Evolutionary conservation across 2,329 filamentous ascomycete species (phyloP), one percentile per base, ranked within the genome.

Genomic region (Microdochium trichocladiopsis): DNA sequence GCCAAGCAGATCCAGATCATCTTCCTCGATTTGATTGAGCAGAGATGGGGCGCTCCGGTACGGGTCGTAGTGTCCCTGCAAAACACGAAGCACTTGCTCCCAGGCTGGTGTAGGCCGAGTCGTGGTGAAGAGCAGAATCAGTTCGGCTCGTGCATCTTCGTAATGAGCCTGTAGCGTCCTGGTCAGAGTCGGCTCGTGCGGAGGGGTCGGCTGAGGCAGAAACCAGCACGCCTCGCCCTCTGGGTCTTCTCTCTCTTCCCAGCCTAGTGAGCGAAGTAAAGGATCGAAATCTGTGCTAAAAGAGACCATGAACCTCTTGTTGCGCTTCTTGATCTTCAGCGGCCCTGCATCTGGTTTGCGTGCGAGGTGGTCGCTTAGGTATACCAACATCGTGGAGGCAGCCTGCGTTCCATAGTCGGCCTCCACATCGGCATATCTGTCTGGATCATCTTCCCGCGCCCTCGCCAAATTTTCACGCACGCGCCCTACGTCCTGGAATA

Each of bases 221-320:
- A 57, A 61, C 67, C 64, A 69, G 54, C 65, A 72, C 12, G 71
- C 66, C 2, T 77, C 68, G 2, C 64, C 71, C 16, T 72, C 68
- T 9, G 65, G 64, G 1, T 70, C 63, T 4, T 71, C 59, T 2
- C 63, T 51, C 2, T 66, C 61, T 58, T 79, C 75, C 47, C 81
- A 82, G 11, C 75, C 77, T 4, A 83, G 65, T 12, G 70, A 69
- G 14, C 64, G 66, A 57, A 82, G 78, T 12, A 83, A 69, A 22
- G 64, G 60, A 47, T 75, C 73, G 50, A 77, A 77, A 3, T 75
- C 72, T 4, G 69, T 68, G 0, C 78, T 76, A 52, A 83, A 82
- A 6, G 79, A 68, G 2, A 81, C 74, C 24, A 67, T 66, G 51
- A 82, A 83, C 14, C 75, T 72, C 60, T 82, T 82, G 57, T 83